phyloP scores from a whole-genome alignment of 1,139 yeast species.

The Taphrina wiesneri region DNA sequence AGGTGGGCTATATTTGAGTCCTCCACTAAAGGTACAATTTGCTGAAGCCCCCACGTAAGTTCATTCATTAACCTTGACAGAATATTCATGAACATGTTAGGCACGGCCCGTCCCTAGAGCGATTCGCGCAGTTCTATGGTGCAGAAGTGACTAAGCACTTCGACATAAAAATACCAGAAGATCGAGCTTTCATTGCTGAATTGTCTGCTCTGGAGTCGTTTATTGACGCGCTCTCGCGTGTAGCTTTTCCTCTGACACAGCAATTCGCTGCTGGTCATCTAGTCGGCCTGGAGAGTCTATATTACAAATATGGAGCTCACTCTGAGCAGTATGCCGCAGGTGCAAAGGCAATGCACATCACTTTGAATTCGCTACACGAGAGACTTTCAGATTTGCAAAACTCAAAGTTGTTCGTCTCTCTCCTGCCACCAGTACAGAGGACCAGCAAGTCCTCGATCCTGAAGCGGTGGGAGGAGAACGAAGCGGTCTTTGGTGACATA shows the following conservation, averaged over 20 bases:
- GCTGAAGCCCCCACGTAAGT: constrained; percentile 9
- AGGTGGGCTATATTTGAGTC: constrained; percentile 31
- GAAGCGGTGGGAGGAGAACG: constrained; percentile 33
- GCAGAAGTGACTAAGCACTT: constrained; percentile 25
- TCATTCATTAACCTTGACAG: constrained; percentile 1
- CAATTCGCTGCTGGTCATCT: constrained; percentile 31
- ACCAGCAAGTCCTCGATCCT: constrained; percentile 4
- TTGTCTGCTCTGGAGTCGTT: constrained; percentile 32
- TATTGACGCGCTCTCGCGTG: constrained; percentile 27
- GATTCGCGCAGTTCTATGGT: constrained; percentile 23
- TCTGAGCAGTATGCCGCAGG: constrained; percentile 31
- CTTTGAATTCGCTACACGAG: constrained; percentile 8
- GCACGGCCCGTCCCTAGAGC: constrained; percentile 29
- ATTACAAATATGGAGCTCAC: constrained; percentile 34
- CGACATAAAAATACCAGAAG: constrained; percentile 32
- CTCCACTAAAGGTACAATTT: constrained; percentile 21
- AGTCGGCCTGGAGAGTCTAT: constrained; percentile 30
- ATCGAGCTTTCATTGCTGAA: constrained; percentile 36
- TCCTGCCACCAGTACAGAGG: constrained; percentile 24
- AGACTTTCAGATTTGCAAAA: constrained; percentile 16
- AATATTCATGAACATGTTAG: constrained; percentile 32
- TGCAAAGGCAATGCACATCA: constrained; percentile 25
- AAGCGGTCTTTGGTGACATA: constrained; percentile 33
- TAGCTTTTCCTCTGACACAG: constrained; percentile 5
- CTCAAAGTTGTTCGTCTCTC: constrained; percentile 14